Evolutionary conservation across 306 rosid species (phyloP), one percentile per base, ranked within the genome.

Genomic region (Cajanus cajan): DNA sequence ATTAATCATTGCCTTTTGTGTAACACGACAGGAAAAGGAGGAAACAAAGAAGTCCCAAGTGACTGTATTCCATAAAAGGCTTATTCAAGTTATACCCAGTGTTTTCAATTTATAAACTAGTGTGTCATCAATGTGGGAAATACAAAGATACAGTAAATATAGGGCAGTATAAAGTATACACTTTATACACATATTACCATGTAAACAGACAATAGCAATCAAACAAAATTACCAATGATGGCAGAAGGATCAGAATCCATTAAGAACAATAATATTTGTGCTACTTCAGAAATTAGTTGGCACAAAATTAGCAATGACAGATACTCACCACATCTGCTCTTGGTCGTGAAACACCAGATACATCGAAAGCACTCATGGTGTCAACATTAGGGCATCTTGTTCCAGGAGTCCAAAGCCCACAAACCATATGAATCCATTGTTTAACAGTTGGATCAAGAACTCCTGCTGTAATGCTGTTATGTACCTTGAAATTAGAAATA

Each of bases 391-490:
- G 94, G 84, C 94, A 90, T 70, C 94, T 82, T 72, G 94, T 88
- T 83, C 84, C 84, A 39, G 94, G 90, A 84, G 94, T 90, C 94
- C 94, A 90, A 78, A 90, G 94, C 72, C 91, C 94, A 86, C 94
- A 90, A 79, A 90, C 94, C 90, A 88, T 85, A 78, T 90, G 94
- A 83, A 90, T 82, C 94, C 94, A 90, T 83, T 90, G 94, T 86
- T 86, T 90, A 68, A 85, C 81, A 78, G 84, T 75, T 4, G 86
- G 57, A 86, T 90, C 88, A 80, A 80, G 75, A 69, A 79, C 83
- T 81, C 89, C 92, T 7, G 45, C 86, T 45, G 86, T 90, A 55
- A 90, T 65, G 82, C 94, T 88, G 75, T 88, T 90, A 33, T 76
- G 79, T 40, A 79, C 78, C 78, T 73, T 73, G 14, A 74, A 77